These are phyloP conservation scores for Podospora pseudopauciseta DNA, from an alignment of 495 filamentous ascomycete species.

Conservation along the genomic window DNA sequence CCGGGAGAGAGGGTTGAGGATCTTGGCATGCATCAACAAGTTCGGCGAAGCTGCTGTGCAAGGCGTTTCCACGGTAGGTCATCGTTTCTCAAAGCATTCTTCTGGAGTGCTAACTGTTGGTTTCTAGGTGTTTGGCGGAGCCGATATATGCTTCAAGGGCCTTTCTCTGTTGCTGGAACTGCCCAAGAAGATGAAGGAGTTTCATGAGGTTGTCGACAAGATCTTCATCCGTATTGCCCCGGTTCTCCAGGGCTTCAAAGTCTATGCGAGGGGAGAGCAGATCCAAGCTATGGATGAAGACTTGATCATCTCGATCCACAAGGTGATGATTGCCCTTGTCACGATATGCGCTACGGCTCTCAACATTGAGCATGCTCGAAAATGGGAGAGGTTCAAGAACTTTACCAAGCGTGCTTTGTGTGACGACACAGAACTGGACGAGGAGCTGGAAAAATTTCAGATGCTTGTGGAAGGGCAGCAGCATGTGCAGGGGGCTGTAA, in stretches of 20 bases:
- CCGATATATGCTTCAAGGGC: neutral
- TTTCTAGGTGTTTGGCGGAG: neutral
- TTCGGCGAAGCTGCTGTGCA: neutral
- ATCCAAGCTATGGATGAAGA: neutral
- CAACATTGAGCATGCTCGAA: constrained; percentile 1
- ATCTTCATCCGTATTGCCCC: neutral
- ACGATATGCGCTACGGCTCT: neutral
- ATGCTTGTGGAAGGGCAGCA: constrained; percentile 1
- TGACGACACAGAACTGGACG: neutral
- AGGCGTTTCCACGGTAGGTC: neutral
- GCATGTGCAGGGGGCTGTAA: constrained; percentile 1
- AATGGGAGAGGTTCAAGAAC: constrained; percentile 3
- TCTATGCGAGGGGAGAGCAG: neutral
- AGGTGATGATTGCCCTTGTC: neutral
- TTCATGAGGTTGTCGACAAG: neutral
- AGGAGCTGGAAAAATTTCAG: constrained; percentile 6
- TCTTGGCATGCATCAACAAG: neutral
- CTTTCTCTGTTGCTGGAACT: neutral
- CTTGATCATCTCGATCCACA: neutral
- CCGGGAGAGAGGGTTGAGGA: neutral
- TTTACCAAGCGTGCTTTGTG: neutral
- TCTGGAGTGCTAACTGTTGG: neutral
- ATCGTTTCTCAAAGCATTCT: neutral
- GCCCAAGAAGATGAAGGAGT: neutral
- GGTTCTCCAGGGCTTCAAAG: neutral